Evolutionary conservation across 148 eudicot genomes (phyloP), one percentile per base, ranked within the genome.

Genomic region (Beta vulgaris): DNA sequence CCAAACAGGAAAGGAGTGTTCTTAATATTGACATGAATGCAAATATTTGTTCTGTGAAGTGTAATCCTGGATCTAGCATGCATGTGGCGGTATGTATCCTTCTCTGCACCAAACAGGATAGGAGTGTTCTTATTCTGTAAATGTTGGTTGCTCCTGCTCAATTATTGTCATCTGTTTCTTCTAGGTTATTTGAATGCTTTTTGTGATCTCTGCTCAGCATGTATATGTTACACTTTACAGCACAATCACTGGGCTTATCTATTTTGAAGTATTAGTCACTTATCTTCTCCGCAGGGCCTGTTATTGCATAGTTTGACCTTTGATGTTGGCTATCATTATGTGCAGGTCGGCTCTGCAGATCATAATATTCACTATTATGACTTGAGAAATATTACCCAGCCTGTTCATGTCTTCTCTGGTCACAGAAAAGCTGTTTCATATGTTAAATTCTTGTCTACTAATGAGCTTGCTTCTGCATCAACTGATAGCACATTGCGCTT

Each of bases 331-430:
- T 80, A 23, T 29, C 75, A 59, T 21, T 44, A 44, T 73, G 12
- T 75, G 83, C 90, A 93, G 98, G 93, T 91, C 67, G 98, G 98
- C 53, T 93, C 98, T 69, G 98, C 98, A 21, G 97, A 93, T 87
- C 98, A 90, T 86, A 87, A 87, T 44, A 80, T 93, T 76, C 90
- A 90, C 74, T 91, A 91, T 77, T 93, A 87, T 73, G 98, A 93
- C 88, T 80, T 93, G 82, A 87, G 98, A 76, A 93, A 93, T 72
- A 68, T 78, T 53, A 93, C 88, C 82, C 95, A 91, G 76, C 98
- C 98, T 35, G 71, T 93, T 46, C 84, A 87, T 54, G 74, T 90
- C 73, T 91, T 93, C 51, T 80, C 89, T 73, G 97, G 91, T 60
- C 98, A 93, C 58, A 80, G 82, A 61, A 93, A 93, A 80, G 87